Evolutionary conservation across 1,139 yeast genomes (phyloP), one percentile per base, ranked within the genome.

Genomic region (Suhomyces bribrorum): DNA sequence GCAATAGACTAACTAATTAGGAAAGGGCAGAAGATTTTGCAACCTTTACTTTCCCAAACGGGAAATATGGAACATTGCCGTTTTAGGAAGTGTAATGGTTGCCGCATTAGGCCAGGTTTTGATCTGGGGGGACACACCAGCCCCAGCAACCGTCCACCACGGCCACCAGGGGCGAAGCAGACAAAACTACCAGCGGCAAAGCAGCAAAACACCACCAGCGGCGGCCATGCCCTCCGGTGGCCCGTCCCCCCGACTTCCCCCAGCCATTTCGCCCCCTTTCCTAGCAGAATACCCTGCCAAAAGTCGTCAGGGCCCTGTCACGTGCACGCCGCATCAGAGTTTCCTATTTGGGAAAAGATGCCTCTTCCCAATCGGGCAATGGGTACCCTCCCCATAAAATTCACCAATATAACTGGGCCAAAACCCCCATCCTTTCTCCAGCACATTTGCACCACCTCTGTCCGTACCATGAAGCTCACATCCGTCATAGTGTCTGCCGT

Each of bases 41-140:
- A 35, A 23, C 34, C 15, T 20, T 9, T 5, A 20, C 30, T 31
- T 31, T 3, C 32, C 32, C 14, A 22, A 23, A 13, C n/a, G 25
- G 27, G 32, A 12, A 28, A 32, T 25, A 13, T 22, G 26, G 13
- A 29, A 20, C 7, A 20, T 29, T 22, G 23, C 37, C 38, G 22
- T 14, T 20, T 34, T 31, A 25, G 41, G 41, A 34, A 29, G 31
- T 37, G 35, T 32, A 29, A 25, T 36, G 26, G 32, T 40, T 42
- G 36, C 50, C 52, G 29, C 36, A 38, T 38, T 38, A 13, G 52
- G 52, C 25, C 7, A 4, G 23, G 11, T n/a, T n/a, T 20, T 20
- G 23, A 20, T 20, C 23, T 20, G 23, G 11, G 8, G 8, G 11
- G 23, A 20, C 11, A 20, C 23, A 8, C 23, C 23, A 4, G n/a